Evolutionary conservation across 257 asterid genomes (phyloP), one percentile per base, ranked within the genome.

Genomic region (Nicotiana noctiflora): DNA sequence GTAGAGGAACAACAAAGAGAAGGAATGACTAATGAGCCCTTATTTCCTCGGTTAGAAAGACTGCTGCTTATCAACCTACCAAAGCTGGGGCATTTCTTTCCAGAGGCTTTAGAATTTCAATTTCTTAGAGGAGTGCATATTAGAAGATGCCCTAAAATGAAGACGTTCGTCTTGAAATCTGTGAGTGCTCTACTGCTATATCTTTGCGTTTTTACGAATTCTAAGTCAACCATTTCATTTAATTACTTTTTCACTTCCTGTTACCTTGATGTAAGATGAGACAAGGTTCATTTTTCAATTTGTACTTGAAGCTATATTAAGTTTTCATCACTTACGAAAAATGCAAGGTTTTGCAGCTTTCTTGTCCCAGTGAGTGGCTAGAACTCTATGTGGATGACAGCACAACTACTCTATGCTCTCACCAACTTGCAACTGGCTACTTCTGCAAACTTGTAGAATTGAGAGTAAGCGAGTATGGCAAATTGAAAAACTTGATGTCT

Each of bases 391-490:
- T 1, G 29, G 29, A 27, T 27, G 29, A 27, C 29, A 27, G 29
- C 29, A 27, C 29, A 27, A 27, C 7, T 32, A 8, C 17, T 32
- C 4, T 66, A 32, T 66, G 17, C 52, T 18, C 75, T 66, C 52
- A 3, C 52, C 75, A 66, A 17, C 75, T 66, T 32, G 8, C 52
- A 66, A 32, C 2, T 3, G 4, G 15, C 8, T 66, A 66, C 52
- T 66, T 66, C 9, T 17, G 17, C 27, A 66, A 66, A 66, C 52
- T 66, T 66, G 0, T 18, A 32, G 8, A 2, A 18, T 8, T 66
- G 15, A 0, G 0, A 0, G 27, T 66, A 15, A 0, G 0, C 1
- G 0, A 2, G 0, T 17, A 27, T 66, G 8, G 0, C 4, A 19
- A 19, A 2, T 40, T 40, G 52, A 66, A 27, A 66, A 66, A 32